These are phyloP conservation scores for Amanita molliuscula DNA, from an alignment of 768 basidiomycete genomes.

Conservation along the genomic window DNA sequence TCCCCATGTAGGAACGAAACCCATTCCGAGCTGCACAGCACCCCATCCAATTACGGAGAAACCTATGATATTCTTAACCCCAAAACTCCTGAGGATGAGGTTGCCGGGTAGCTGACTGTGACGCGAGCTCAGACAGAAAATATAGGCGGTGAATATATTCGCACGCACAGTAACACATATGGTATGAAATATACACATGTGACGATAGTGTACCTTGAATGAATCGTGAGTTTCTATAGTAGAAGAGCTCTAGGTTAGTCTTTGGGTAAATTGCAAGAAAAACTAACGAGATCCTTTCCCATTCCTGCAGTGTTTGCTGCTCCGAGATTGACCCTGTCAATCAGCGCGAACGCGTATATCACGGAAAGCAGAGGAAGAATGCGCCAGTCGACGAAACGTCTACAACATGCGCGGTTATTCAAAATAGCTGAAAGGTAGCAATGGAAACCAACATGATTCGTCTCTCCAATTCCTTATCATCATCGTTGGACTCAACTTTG, in stretches of 20 bases:
- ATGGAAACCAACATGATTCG: slow-evolving; percentile 22
- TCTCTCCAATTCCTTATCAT: slow-evolving; percentile 21
- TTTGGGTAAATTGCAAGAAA: slow-evolving; percentile 1
- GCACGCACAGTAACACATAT: slow-evolving; percentile 30
- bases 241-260: not conserved
- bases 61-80: slow-evolving; percentile 34
- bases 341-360: slow-evolving; percentile 31
- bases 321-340: slow-evolving; percentile 34
- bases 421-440: not conserved
- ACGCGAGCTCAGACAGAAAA: slow-evolving; percentile 1
- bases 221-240: slow-evolving; percentile 20
- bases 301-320: slow-evolving; percentile 34
- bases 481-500: slow-evolving; percentile 8
- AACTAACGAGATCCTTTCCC: slow-evolving; percentile 25
- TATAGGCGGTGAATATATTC: not conserved
- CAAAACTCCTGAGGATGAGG: slow-evolving; percentile 30
- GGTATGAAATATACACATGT: slow-evolving; percentile 35
- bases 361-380: slow-evolving; percentile 31
- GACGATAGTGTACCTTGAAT: slow-evolving; percentile 28
- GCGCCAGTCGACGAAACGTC: slow-evolving; percentile 31
- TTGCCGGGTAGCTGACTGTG: slow-evolving; percentile 36
- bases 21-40: slow-evolving; percentile 33
- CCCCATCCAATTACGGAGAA: slow-evolving; percentile 33
- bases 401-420: slow-evolving; percentile 11
- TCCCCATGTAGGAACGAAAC: slow-evolving; percentile 30